Evolutionary conservation across 1,139 yeast genomes (phyloP), one percentile per base, ranked within the genome.

Genomic region (Meyerozyma guilliermondii): DNA sequence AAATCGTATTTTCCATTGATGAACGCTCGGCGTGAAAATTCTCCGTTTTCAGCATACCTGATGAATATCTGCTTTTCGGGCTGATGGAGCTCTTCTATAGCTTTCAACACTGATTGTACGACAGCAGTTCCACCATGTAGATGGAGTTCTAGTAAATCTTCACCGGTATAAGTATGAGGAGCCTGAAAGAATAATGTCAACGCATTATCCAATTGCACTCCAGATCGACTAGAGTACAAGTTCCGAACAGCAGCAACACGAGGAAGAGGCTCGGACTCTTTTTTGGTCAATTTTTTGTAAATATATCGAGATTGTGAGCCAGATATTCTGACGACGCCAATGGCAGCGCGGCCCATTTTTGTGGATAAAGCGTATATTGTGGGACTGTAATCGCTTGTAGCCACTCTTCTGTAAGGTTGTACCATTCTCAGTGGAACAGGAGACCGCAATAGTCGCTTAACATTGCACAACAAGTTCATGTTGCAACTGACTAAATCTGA

Each of bases 101-200:
- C 80, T 13, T 67, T 66, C 37, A 91, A 54, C 0, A 91, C 86
- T 0, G 89, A 75, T 42, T 74, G 71, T 1, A 87, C 77, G 1
- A 92, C 88, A 0, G 98, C 97, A 10, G 77, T 80, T 7, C 98
- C 97, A 3, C 99, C 99, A 60, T 92, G 99, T 2, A 87, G 62
- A 57, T 92, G 98, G 16, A 92, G 60, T 54, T 92, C 99, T 11
- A 91, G 65, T 27, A 85, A 54, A 53, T 92, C 97, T 61, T 92
- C 98, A 1, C 98, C 98, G 0, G 98, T 92, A 54, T 84, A 94
- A 0, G 96, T 83, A n/a, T 71, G 68, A 0, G 98, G 98, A 1
- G 76, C 78, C 18, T 77, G 61, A 62, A 91, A 89, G 53, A 66
- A 84, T 2, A 89, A 54, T 0, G 86, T 71, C 18, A 92, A 61